Evolutionary conservation across 495 filamentous ascomycete genomes (phyloP).

Genomic region (Podospora fimiseda): DNA sequence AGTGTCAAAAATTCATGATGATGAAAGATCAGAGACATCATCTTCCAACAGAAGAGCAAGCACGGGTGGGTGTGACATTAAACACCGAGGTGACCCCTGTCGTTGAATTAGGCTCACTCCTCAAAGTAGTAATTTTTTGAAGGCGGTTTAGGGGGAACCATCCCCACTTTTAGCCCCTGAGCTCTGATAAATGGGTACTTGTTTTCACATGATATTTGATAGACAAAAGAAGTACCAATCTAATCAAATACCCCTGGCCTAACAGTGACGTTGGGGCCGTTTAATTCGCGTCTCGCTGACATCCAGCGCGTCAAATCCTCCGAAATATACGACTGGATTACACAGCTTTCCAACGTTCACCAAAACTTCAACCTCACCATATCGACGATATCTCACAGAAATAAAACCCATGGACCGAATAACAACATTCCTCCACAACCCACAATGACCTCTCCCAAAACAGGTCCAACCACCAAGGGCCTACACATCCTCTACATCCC

Average conservation of each 20-base stretch:
- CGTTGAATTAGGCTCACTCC: neutral
- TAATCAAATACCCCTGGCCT: neutral
- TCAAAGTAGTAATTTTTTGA: neutral
- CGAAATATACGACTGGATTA: too few relatives aligned
- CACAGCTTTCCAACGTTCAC: neutral
- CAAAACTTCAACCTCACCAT: neutral
- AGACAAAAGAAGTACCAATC: neutral
- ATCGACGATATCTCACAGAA: neutral
- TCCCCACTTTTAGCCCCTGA: neutral
- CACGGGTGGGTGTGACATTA: neutral
- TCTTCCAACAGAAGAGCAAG: too few relatives aligned
- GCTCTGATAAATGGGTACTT: neutral
- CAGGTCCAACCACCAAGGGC: slow-evolving; percentile 23
- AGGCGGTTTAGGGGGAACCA: neutral
- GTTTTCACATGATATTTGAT: too few relatives aligned
- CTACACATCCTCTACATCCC: slow-evolving; percentile 55
- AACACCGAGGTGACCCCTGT: neutral
- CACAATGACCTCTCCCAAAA: slow-evolving; percentile 20
- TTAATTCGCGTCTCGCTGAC: neutral
- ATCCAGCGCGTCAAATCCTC: neutral
- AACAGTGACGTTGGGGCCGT: neutral
- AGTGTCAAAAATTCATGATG: neutral
- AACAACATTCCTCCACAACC: neutral
- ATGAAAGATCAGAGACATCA: neutral
- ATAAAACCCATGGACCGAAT: slow-evolving; percentile 9